Percentiles rank a stretch among this genome's conserved stretches.
Conservation (phyloP, 306 rosid genomes). For the Rosa persica region DNA sequence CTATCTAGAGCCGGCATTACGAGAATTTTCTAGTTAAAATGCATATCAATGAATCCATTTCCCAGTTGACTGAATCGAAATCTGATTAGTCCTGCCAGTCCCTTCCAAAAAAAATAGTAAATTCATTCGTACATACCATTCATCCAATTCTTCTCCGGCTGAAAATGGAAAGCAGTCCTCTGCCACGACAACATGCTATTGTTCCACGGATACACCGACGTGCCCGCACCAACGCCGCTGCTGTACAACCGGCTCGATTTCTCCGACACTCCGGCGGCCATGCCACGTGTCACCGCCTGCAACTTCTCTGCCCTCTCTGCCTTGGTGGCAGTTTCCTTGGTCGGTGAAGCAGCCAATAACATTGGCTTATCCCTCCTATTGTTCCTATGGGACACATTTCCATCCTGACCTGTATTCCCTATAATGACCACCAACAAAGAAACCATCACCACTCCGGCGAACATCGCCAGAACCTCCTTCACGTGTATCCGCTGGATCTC, state of each 20-base stretch:
- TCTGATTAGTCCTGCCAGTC: background rate
- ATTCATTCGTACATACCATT: constrained; percentile 45
- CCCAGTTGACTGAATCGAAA: background rate
- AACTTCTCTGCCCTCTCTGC: background rate
- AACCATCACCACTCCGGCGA: constrained; percentile 44
- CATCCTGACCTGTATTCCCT: constrained; percentile 1
- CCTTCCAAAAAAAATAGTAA: background rate
- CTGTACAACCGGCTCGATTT: constrained; percentile 44
- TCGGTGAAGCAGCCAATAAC: background rate
- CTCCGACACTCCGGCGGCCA: constrained; percentile 64
- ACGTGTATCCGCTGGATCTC: constrained; percentile 9
- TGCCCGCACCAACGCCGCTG: background rate
- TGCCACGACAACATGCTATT: constrained; percentile 83
- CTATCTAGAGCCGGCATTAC: background rate
- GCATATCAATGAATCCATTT: background rate
- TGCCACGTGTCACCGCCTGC: constrained; percentile 55
- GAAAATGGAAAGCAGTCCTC: constrained; percentile 85
- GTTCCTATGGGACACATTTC: background rate
- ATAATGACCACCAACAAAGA: constrained; percentile 35
- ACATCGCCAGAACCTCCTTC: constrained; percentile 28
- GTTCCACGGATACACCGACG: constrained; percentile 59
- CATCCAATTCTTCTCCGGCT: constrained; percentile 93
- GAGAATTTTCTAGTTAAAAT: background rate
- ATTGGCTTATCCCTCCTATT: background rate
- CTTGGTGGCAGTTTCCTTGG: constrained; percentile 1